A percentile compares a stretch with the other conserved stretches of the same genome.
Conservation (phyloP, 345 rosid genomes). For the Eucalyptus tenuipes region DNA sequence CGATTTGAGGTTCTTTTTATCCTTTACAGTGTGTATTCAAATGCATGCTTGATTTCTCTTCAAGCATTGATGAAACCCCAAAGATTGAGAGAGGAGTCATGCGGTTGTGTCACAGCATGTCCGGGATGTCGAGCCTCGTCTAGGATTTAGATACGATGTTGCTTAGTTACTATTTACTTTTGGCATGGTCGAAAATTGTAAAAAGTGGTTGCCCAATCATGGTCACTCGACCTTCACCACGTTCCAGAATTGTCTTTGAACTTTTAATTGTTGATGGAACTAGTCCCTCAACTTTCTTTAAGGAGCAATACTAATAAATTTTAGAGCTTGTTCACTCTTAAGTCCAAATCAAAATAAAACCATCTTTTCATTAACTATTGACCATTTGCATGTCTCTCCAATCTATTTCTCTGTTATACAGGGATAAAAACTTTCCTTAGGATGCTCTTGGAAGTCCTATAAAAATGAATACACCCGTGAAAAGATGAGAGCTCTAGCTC, state of each 20-base stretch:
- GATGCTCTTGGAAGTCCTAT: background rate
- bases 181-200: background rate
- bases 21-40: background rate
- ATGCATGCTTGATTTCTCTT: background rate
- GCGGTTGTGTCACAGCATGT: background rate
- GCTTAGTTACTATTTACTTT: background rate
- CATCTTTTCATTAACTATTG: background rate
- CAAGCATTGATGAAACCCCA: background rate
- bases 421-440: background rate
- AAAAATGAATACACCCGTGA: background rate
- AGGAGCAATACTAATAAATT: background rate
- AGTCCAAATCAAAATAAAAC: background rate
- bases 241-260: background rate
- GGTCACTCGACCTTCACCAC: background rate
- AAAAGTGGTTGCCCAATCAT: background rate
- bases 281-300: background rate
- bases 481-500: background rate
- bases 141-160: background rate
- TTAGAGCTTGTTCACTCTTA: background rate
- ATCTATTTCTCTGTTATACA: background rate
- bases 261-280: background rate
- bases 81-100: background rate
- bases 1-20: background rate
- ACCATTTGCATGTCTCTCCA: background rate
- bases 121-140: background rate